phyloP scores from a whole-genome alignment of 2,329 filamentous ascomycete species.

The Colletotrichum sp. region DNA sequence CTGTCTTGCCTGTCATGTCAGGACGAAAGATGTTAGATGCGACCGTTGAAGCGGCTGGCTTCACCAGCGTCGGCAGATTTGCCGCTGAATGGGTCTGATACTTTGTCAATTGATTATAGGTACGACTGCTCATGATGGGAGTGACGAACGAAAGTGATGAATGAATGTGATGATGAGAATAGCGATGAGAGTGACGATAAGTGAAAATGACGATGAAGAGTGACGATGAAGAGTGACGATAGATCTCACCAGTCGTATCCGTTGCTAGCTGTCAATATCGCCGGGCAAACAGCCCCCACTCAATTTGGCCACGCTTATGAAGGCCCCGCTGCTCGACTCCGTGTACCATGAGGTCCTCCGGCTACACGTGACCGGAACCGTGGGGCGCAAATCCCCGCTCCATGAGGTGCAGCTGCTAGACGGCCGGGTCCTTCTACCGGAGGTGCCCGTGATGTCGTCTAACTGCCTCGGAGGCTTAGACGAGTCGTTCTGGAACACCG shows the following conservation, averaged over 20 bases:
- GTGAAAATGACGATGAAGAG: too few relatives aligned
- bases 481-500: slow-evolving; percentile 16
- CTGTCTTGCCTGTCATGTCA: too few relatives aligned
- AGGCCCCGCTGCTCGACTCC: slow-evolving; percentile 32
- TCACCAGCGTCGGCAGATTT: too few relatives aligned
- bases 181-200: too few relatives aligned
- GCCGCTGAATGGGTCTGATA: too few relatives aligned
- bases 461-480: background rate
- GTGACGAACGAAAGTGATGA: too few relatives aligned
- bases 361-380: background rate
- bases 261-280: background rate
- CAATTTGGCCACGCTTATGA: background rate
- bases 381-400: background rate
- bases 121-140: too few relatives aligned
- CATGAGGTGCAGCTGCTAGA: background rate
- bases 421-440: background rate
- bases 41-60: too few relatives aligned
- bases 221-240: too few relatives aligned
- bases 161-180: too few relatives aligned
- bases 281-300: background rate
- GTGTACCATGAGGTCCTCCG: slow-evolving; percentile 33
- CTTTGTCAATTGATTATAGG: too few relatives aligned
- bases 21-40: too few relatives aligned
- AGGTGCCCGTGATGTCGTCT: background rate
- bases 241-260: background rate